Base-by-base conservation (phyloP, 306 rosid genomes). In the Acacia melanoxylon region DNA sequence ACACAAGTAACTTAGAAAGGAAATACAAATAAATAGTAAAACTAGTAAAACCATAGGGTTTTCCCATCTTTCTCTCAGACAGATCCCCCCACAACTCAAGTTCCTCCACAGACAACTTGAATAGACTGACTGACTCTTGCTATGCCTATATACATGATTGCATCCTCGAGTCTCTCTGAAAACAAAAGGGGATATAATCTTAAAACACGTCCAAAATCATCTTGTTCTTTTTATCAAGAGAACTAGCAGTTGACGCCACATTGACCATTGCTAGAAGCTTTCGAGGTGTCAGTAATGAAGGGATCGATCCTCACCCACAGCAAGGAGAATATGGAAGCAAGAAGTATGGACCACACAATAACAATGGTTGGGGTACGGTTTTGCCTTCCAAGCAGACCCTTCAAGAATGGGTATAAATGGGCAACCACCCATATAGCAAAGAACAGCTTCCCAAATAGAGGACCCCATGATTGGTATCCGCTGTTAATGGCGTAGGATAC, bases 391-490 rank as follows among this genome's bases (percentile, higher is more conserved):
- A 94, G 68, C 37, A 94, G 91, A 91, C 98, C 98, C 93, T 94
- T 94, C 92, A 94, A 77, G 95, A 94, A 94, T 59, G 98, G 98
- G 81, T 94, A 94, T 70, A 94, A 62, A 90, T 94, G 98, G 48
- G 95, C 98, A 83, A 94, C 84, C 79, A 94, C 98, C 98, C 98
- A 94, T 24, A 94, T 78, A 78, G 98, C 97, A 24, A 94, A 94
- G 87, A 94, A 94, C n/a, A 92, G 89, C 83, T 91, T 94, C 0
- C 98, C 98, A 20, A 94, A 92, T 19, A 94, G 86, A 10, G 98
- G 98, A 78, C 98, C 98, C 98, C 98, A 94, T 31, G 98, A 94
- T 73, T 94, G 98, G 90, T 94, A 94, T 8, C 98, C 98, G 29
- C 98, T 94, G 86, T 94, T 94, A 67, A 94, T 85, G 75, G 98